These are phyloP conservation scores for Exophiala lecanii-corni DNA, from an alignment of 2,329 filamentous ascomycete genomes.

Conservation along the genomic window DNA sequence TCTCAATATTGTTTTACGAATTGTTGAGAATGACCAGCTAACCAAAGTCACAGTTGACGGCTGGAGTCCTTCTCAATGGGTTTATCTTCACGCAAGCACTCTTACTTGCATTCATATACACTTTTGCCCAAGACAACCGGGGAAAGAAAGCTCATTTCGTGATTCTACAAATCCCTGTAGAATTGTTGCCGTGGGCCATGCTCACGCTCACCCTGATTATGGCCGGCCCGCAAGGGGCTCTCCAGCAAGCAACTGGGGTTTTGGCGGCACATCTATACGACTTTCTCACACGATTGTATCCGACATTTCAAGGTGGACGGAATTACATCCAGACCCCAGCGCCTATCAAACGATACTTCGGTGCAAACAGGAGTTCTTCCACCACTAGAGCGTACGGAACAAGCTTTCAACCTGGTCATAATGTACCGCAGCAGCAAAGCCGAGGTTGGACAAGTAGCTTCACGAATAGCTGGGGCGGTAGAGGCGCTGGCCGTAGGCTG, in stretches of 20 bases:
- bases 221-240: slow-evolving; percentile 51
- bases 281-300: slow-evolving; percentile 83
- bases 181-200: slow-evolving; percentile 76
- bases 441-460: slow-evolving; percentile 39
- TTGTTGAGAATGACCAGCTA: slow-evolving; percentile 13
- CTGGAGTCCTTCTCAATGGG: slow-evolving; percentile 35
- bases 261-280: slow-evolving; percentile 85
- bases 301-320: slow-evolving; percentile 76
- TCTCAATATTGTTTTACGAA: slow-evolving; percentile 12
- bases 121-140: slow-evolving; percentile 78
- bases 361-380: slow-evolving; percentile 39
- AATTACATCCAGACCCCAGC: slow-evolving; percentile 71
- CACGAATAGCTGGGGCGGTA: slow-evolving; percentile 35
- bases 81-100: slow-evolving; percentile 52
- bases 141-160: slow-evolving; percentile 72
- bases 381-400: slow-evolving; percentile 58
- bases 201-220: slow-evolving; percentile 69
- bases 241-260: slow-evolving; percentile 70
- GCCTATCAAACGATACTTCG: slow-evolving; percentile 65
- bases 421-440: slow-evolving; percentile 17
- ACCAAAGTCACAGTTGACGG: slow-evolving; percentile 37
- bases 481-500: slow-evolving; percentile 39
- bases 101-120: slow-evolving; percentile 76
- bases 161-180: slow-evolving; percentile 76
- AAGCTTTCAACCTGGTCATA: slow-evolving; percentile 44